These are phyloP conservation scores for Hemileccinum rubropunctum DNA, from an alignment of 768 basidiomycete species.

Conservation along the genomic window DNA sequence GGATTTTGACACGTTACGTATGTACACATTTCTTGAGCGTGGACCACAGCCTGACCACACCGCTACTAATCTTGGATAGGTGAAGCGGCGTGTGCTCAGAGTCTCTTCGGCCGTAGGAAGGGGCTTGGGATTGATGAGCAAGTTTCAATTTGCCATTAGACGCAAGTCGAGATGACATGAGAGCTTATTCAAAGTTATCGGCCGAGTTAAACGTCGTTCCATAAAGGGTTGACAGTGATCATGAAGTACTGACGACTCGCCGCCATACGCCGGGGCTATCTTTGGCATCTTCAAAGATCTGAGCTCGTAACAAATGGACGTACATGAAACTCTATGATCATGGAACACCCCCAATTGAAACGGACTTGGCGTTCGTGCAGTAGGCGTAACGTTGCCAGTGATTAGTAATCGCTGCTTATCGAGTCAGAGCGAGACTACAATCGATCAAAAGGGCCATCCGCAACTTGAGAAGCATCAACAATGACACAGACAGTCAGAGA, in stretches of 20 bases:
- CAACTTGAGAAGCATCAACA: neutral
- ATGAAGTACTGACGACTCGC: neutral
- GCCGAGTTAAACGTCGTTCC: neutral
- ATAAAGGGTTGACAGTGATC: neutral
- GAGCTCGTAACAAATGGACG: too few relatives aligned
- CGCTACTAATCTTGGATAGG: neutral
- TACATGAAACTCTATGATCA: too few relatives aligned
- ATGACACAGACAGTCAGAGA: slow-evolving; percentile 60
- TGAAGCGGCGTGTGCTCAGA: neutral
- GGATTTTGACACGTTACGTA: slow-evolving; percentile 21
- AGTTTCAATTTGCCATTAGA: too few relatives aligned
- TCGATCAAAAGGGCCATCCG: slow-evolving; percentile 1
- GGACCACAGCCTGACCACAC: slow-evolving; percentile 2
- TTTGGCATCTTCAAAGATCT: too few relatives aligned
- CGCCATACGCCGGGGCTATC: too few relatives aligned
- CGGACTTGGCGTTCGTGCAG: too few relatives aligned
- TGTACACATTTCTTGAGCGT: slow-evolving; percentile 6
- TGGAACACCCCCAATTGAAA: too few relatives aligned
- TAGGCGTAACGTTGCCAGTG: too few relatives aligned
- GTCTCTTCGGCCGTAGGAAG: neutral
- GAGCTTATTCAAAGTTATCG: too few relatives aligned
- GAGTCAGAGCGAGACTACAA: slow-evolving; percentile 6
- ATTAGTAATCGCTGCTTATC: slow-evolving; percentile 14
- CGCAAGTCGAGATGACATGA: too few relatives aligned
- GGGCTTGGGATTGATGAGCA: neutral